A percentile compares a stretch with the other conserved stretches of the same genome.
Conservation (phyloP, 768 basidiomycete species). For the Galerina sulciceps region DNA sequence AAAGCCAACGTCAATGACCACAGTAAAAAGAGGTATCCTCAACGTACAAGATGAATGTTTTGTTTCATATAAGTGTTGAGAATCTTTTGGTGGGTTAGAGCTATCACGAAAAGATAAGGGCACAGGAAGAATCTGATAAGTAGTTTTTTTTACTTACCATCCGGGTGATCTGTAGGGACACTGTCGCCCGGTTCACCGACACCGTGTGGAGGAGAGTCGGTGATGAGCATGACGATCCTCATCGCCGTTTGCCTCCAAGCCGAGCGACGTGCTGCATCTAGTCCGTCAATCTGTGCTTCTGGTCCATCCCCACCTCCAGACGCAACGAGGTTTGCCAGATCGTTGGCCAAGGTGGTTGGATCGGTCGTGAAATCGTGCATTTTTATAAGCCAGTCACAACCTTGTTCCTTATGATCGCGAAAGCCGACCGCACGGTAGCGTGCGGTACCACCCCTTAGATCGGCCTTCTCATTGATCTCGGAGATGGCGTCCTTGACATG, state of each 20-base stretch:
- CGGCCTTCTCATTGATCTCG: neutral
- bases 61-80: neutral
- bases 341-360: conserved; percentile 1
- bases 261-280: conserved; percentile 9
- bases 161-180: conserved; percentile 3
- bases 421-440: conserved; percentile 12
- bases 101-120: neutral
- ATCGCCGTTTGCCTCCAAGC: conserved; percentile 13
- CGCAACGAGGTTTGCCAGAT: conserved; percentile 3
- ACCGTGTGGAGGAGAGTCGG: conserved; percentile 24
- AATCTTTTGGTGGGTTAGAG: neutral
- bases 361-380: conserved; percentile 10
- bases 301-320: conserved; percentile 19
- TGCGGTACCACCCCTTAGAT: conserved; percentile 1
- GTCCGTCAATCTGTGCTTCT: conserved; percentile 10
- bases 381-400: conserved; percentile 1
- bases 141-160: neutral
- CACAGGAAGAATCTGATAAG: neutral
- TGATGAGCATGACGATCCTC: conserved; percentile 18
- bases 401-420: conserved; percentile 6
- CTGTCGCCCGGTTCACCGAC: conserved; percentile 17
- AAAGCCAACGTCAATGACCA: neutral
- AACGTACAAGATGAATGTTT: conserved; percentile 2
- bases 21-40: neutral
- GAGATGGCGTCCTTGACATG: conserved; percentile 7